These are phyloP conservation scores for Whalleya microplaca DNA, from an alignment of 2,329 filamentous ascomycete species.

Conservation along the genomic window DNA sequence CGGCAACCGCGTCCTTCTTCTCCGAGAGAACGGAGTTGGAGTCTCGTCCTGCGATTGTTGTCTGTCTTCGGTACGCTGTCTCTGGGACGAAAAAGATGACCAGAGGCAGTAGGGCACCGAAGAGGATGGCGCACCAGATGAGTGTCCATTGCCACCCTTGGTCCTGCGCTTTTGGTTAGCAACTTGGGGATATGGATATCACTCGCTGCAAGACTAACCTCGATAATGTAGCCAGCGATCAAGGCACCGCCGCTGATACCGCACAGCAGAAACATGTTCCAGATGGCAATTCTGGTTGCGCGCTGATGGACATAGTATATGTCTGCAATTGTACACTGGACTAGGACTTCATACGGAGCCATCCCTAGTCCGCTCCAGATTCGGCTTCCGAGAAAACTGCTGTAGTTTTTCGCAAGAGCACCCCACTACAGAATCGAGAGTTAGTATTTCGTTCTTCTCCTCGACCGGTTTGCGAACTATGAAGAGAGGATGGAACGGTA, in stretches of 20 bases:
- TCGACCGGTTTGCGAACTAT: no score
- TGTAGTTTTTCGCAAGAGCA: constrained; percentile 46
- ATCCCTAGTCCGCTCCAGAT: constrained; percentile 53
- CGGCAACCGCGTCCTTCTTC: constrained; percentile 25
- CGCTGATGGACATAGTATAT: constrained; percentile 52
- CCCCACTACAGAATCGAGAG: no score
- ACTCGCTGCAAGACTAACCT: constrained; percentile 26
- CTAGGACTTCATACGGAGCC: constrained; percentile 55
- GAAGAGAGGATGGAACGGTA: no score
- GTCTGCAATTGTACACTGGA: constrained; percentile 55
- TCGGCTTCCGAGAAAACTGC: constrained; percentile 49
- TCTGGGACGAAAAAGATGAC: constrained; percentile 55
- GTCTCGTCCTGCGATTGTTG: constrained; percentile 22
- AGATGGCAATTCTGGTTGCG: constrained; percentile 46
- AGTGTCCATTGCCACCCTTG: constrained; percentile 51
- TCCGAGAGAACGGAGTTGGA: constrained; percentile 24
- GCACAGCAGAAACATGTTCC: constrained; percentile 45
- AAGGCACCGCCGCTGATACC: constrained; percentile 47
- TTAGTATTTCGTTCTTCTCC: no score
- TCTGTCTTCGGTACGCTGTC: constrained; percentile 49
- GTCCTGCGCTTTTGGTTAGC: constrained; percentile 24
- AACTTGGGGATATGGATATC: neutral
- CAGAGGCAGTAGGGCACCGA: constrained; percentile 46
- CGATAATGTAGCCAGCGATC: constrained; percentile 46
- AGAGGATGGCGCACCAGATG: constrained; percentile 50